Base-by-base conservation (phyloP, 2,329 filamentous ascomycete species). In the Arthrinium puccinioides region DNA sequence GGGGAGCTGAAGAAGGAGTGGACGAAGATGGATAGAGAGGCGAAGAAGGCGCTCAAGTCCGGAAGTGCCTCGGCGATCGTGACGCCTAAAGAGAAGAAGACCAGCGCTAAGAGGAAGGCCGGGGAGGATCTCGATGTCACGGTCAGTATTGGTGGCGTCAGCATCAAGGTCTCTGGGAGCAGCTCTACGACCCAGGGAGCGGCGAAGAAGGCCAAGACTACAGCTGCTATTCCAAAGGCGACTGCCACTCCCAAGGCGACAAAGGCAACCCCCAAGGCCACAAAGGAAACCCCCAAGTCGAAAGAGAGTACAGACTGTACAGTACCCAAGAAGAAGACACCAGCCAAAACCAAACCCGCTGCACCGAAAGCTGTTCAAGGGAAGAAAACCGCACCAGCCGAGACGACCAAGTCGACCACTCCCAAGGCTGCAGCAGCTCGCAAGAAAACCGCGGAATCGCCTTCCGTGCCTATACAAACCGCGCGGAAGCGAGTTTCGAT, bases 1-100 rank as follows among this genome's bases (percentile, higher is more conserved):
- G 45, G 50, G 2, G 66, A 71, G 33, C 51, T 81, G 54, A 79
- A 73, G 60, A 77, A 70, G 44, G 67, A 79, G 42, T 80, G 72
- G 64, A 60, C 60, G 3, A 67, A 66, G 43, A 66, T 63, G 18
- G 66, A 74, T 21, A 57, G 64, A 13, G 72, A 71, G 44, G 61
- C 66, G 1, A 75, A 67, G 52, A 66, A 63, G 34, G 50, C 48
- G 15, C 14, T 45, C n/a, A 54, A 55, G 32, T 15, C 43, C 32
- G 27, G 34, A 8, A 13, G 36, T 32, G 20, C 18, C 16, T 21
- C 41, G 21, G 18, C 31, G 14, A 11, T 36, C 8, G 15, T 36
- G 10, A 25, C 16, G 6, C 6, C 35, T 10, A 27, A 37, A 2
- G 21, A 34, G 9, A 35, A 28, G 34, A 19, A 23, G 36, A 42